Evolutionary conservation across 371 early-diverging fungal species (phyloP).

Genomic region (Rhizopus delemar): DNA sequence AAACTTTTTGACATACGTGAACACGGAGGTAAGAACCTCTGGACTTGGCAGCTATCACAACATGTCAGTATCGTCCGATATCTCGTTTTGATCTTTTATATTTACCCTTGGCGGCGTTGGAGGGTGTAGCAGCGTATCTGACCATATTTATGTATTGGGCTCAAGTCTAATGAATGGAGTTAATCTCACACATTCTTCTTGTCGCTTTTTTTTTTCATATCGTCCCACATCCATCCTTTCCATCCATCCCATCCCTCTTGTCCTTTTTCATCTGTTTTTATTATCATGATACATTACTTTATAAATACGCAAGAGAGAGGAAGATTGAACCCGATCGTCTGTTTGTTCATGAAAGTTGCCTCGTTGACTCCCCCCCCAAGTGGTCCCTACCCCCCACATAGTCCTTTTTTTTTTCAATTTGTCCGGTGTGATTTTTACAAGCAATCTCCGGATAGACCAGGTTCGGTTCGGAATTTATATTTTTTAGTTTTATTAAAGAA

Average conservation of each 20-base stretch:
- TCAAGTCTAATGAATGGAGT: constrained; percentile 21
- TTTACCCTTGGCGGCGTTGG: constrained; percentile 56
- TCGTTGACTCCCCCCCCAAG: too few relatives aligned
- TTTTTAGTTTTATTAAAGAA: neutral
- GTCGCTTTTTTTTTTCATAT: too few relatives aligned
- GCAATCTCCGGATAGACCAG: too few relatives aligned
- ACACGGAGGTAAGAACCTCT: constrained; percentile 45
- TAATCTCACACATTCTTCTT: too few relatives aligned
- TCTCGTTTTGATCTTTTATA: neutral
- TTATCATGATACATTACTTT: constrained; percentile 1
- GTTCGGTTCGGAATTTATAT: too few relatives aligned
- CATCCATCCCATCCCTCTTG: too few relatives aligned
- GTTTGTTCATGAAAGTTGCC: neutral
- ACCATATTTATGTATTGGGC: constrained; percentile 40
- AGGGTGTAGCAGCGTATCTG: constrained; percentile 62
- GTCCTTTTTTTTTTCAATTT: too few relatives aligned
- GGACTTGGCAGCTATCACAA: constrained; percentile 32
- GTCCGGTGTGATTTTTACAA: neutral
- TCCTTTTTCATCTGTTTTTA: too few relatives aligned
- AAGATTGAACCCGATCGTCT: neutral
- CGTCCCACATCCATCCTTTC: too few relatives aligned
- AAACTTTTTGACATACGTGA: constrained; percentile 28
- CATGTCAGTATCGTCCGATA: neutral
- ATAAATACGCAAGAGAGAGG: constrained; percentile 5
- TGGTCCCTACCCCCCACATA: too few relatives aligned